Evolutionary conservation across 2,329 filamentous ascomycete genomes (phyloP), one percentile per base, ranked within the genome.

Genomic region (Aphanoascus verrucosus): DNA sequence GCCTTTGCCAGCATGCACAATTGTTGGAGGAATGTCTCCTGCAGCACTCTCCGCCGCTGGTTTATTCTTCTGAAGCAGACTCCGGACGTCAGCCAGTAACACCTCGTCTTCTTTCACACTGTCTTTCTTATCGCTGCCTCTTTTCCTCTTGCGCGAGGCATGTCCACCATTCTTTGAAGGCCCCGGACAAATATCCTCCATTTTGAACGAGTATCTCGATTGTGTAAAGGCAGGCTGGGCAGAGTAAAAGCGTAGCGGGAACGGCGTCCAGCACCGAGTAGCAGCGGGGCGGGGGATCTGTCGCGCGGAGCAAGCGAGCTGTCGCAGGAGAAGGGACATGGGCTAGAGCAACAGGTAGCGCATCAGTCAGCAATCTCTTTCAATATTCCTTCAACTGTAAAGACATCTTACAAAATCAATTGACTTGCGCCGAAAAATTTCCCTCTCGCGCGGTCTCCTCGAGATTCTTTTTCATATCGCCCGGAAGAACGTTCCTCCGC

Each of bases 11-110:
- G 45, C 43, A 37, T 55, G 59, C 19, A 56, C 53, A n/a, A 59
- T 55, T 23, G 59, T 55, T 15, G 63, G 57, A 42, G 56, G 59
- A 58, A 1, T 64, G 2, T 59, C 62, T 5, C 60, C 57, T 3
- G 66, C 64, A 31, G 20, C 59, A 56, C 17, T 59, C 59, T 15
- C 60, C 60, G 49, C 57, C 60, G 44, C 61, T 63, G 7, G 56
- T 32, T 37, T 53, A 58, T 17, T 64, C 61, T 54, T 61, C 54
- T 66, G 71, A 32, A 77, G 49, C 9, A 69, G 62, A 41, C 56
- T 53, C 31, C 80, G 72, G 45, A 88, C 75, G 63, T 88, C 85
- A 48, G 76, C 68, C 47, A 77, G 71, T 44, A 88, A 72, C 45
- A 88, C 80, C 63, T 88, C 82, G 56, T 88, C 84, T 17, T 74